Base-by-base conservation (phyloP, 371 early-diverging fungal genomes). In the Apophysomyces trapeziformis region DNA sequence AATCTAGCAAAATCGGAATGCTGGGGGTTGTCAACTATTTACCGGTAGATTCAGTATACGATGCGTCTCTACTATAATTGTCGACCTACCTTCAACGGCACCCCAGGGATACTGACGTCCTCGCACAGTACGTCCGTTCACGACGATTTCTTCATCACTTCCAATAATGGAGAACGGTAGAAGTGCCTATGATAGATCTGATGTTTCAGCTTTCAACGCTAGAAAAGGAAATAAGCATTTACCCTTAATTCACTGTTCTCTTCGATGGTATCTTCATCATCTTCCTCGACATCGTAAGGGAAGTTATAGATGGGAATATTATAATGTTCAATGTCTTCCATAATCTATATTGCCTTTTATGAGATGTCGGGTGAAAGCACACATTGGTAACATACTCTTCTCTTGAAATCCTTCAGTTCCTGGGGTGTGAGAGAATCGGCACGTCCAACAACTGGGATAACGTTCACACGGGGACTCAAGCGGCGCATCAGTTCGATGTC, bases 101-200 rank as follows among this genome's bases (percentile, higher is more conserved):
- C 99, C 99, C 99, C 99, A 99, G 6, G 98, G 98, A 76, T 99
- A 99, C 73, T 92, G 95, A 59, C 99, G 89, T 60, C 97, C 99
- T 57, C 99, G 91, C 38, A 98, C 90, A 45, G 77, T 66, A 37
- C 88, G 85, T 57, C 87, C 88, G 67, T 91, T 92, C 13, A 93
- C 83, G 12, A 78, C 78, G 43, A 96, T 90, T 63, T 95, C 96
- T 65, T 97, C 96, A 59, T 98, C 97, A 70, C 93, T 90, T 14
- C 99, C 99, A 62, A 99, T 93, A 39, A 99, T 90, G 1, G 99
- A 92, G 76, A 99, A 99, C 8, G 99, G 99, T 46, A 98, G 82
- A 64, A 98, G 85, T 1, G 89, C 72, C 73, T 74, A 46, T 8
- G 41, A 35, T 44, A 13, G 0, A 50, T 50, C 7, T 50, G 16